Conservation (phyloP, 2,329 filamentous ascomycete species). For the Ascosphaera apis region DNA sequence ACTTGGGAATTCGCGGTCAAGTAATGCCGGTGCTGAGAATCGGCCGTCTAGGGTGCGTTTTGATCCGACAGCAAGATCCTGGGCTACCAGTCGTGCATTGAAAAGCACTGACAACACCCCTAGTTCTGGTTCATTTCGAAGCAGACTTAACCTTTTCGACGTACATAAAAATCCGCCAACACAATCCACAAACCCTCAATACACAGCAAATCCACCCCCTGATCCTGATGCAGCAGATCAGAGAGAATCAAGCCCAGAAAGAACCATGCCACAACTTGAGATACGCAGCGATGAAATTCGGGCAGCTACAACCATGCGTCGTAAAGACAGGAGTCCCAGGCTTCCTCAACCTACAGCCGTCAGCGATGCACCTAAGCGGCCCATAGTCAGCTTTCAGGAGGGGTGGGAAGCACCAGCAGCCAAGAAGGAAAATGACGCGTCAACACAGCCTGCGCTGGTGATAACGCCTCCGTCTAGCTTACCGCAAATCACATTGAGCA, state of each 20-base stretch:
- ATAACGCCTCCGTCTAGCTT: slow-evolving; percentile 5
- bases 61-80: neutral
- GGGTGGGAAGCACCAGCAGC: slow-evolving; percentile 42
- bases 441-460: slow-evolving; percentile 1
- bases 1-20: slow-evolving; percentile 26
- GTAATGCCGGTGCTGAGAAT: neutral
- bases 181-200: slow-evolving; percentile 60
- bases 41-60: neutral
- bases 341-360: slow-evolving; percentile 76
- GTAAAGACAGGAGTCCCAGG: slow-evolving; percentile 67
- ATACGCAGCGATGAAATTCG: slow-evolving; percentile 72
- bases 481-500: slow-evolving; percentile 5
- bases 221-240: slow-evolving; percentile 11
- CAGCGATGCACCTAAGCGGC: slow-evolving; percentile 70
- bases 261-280: slow-evolving; percentile 42
- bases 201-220: slow-evolving; percentile 41
- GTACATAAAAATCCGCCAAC: slow-evolving; percentile 67
- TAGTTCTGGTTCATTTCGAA: neutral
- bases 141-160: slow-evolving; percentile 31
- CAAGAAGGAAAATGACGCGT: slow-evolving; percentile 9
- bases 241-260: slow-evolving; percentile 13
- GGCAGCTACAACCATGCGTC: slow-evolving; percentile 68
- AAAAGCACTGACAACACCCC: neutral
- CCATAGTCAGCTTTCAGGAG: slow-evolving; percentile 90
- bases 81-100: neutral